A percentile compares a stretch with the other conserved stretches of the same genome.
phyloP scores from a whole-genome alignment of 805 yeast species.

The Wickerhamiella alocasiicola region DNA sequence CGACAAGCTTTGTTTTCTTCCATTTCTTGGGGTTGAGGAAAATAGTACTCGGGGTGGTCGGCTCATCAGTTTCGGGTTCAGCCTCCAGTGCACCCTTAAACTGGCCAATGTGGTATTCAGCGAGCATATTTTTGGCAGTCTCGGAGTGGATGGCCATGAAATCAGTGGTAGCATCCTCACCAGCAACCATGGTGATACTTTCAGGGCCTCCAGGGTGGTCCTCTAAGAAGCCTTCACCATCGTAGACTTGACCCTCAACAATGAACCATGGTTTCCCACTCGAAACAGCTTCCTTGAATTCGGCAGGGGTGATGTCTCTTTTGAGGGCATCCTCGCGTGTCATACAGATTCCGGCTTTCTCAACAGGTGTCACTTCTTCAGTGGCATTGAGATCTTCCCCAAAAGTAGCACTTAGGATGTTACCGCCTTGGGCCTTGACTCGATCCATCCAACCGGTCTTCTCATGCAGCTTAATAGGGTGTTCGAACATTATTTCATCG shows the following conservation, averaged over 20 bases:
- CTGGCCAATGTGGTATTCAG: slow-evolving; percentile 25
- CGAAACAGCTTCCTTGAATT: slow-evolving; percentile 18
- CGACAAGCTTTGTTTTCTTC: slow-evolving; percentile 21
- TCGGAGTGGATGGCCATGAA: slow-evolving; percentile 47
- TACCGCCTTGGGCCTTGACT: slow-evolving; percentile 27
- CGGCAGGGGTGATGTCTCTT: slow-evolving; percentile 17
- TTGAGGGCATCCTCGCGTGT: slow-evolving; percentile 24
- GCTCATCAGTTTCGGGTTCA: slow-evolving; percentile 19
- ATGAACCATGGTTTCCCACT: slow-evolving; percentile 24
- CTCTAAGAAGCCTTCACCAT: slow-evolving; percentile 26
- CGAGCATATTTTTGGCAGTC: slow-evolving; percentile 68
- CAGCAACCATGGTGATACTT: slow-evolving; percentile 36
- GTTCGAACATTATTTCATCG: slow-evolving; percentile 21
- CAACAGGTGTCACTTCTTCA: neutral
- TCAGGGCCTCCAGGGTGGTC: slow-evolving; percentile 39
- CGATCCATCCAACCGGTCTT: slow-evolving; percentile 30
- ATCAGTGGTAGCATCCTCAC: slow-evolving; percentile 35
- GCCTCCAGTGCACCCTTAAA: slow-evolving; percentile 22
- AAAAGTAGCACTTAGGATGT: slow-evolving; percentile 26
- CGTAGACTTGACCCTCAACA: slow-evolving; percentile 29
- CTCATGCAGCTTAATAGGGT: slow-evolving; percentile 13
- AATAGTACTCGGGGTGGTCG: slow-evolving; percentile 23
- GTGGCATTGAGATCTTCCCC: slow-evolving; percentile 24
- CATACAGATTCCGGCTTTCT: slow-evolving; percentile 21
- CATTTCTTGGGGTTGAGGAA: slow-evolving; percentile 26